phyloP scores from a whole-genome alignment of 352 stramenopile genomes.

The Nothophytophthora sp. region DNA sequence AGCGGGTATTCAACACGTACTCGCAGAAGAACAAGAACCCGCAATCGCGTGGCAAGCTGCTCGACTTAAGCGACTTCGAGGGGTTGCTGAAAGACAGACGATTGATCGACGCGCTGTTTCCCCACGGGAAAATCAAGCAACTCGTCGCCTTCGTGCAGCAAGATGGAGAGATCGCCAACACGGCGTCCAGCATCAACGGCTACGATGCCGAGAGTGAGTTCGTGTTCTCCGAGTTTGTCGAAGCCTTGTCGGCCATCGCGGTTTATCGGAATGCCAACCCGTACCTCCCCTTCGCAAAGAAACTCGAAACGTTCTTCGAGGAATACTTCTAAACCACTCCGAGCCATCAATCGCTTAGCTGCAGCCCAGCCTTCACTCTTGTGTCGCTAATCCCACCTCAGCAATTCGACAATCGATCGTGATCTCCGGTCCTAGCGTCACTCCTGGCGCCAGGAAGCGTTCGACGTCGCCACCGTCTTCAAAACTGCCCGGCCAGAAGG shows the following conservation, averaged over 20 bases:
- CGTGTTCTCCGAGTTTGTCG: conserved; percentile 80
- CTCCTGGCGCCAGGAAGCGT: conserved; percentile 38
- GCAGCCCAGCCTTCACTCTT: conserved; percentile 18
- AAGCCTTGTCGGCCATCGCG: conserved; percentile 68
- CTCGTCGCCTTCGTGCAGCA: conserved; percentile 80
- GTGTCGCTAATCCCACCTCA: conserved; percentile 69
- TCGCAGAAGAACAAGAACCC: conserved; percentile 80
- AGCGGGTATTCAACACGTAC: conserved; percentile 71
- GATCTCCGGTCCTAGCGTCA: conserved; percentile 58
- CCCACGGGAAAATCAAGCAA: conserved; percentile 72
- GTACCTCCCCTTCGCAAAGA: conserved; percentile 74
- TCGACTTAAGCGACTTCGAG: conserved; percentile 76
- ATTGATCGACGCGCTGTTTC: conserved; percentile 75
- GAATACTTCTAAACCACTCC: conserved; percentile 56
- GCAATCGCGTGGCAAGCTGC: conserved; percentile 63
- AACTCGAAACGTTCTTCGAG: conserved; percentile 76
- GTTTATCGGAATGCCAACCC: conserved; percentile 81
- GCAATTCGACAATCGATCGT: conserved; percentile 82
- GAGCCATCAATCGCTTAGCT: not conserved
- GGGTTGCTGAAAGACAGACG: conserved; percentile 65
- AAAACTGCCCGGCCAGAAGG: conserved; percentile 87
- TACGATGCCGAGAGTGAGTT: conserved; percentile 74
- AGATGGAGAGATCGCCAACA: conserved; percentile 54
- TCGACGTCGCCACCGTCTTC: conserved; percentile 81
- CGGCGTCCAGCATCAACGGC: conserved; percentile 37